Conservation (phyloP, 306 rosid genomes). For the Pyrus pyrifolia region DNA sequence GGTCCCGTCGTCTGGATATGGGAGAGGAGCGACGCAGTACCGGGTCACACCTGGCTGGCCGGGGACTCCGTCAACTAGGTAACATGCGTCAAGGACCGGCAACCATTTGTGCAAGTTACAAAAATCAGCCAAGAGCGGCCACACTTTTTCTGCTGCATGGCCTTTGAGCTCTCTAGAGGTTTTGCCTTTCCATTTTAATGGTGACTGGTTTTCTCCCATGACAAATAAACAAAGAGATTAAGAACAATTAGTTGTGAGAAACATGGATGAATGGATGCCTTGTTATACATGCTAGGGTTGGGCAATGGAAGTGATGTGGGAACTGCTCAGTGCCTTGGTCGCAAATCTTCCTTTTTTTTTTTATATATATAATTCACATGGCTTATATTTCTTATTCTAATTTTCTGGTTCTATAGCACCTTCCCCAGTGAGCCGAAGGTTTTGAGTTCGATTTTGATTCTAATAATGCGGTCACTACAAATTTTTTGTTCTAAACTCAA, state of each 20-base stretch:
- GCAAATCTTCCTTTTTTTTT: too few relatives aligned
- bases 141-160: slow-evolving; percentile 4
- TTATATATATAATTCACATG: too few relatives aligned
- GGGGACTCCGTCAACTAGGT: slow-evolving; percentile 47
- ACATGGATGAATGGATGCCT: background rate
- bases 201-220: background rate
- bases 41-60: slow-evolving; percentile 52
- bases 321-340: too few relatives aligned
- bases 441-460: too few relatives aligned
- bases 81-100: slow-evolving; percentile 33
- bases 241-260: too few relatives aligned
- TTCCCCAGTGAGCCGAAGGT: too few relatives aligned
- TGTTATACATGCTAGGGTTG: too few relatives aligned
- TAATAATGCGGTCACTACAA: too few relatives aligned
- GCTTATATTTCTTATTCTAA: too few relatives aligned
- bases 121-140: slow-evolving; percentile 47
- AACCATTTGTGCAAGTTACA: slow-evolving; percentile 52
- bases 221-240: background rate
- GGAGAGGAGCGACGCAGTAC: slow-evolving; percentile 16
- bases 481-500: too few relatives aligned
- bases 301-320: too few relatives aligned
- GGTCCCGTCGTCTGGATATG: background rate
- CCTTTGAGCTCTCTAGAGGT: slow-evolving; percentile 3
- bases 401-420: too few relatives aligned
- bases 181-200: slow-evolving; percentile 31